Percentiles rank a stretch among this genome's conserved stretches.
Conservation (phyloP, 2,329 filamentous ascomycete genomes). For the Rachicladosporium sp. region DNA sequence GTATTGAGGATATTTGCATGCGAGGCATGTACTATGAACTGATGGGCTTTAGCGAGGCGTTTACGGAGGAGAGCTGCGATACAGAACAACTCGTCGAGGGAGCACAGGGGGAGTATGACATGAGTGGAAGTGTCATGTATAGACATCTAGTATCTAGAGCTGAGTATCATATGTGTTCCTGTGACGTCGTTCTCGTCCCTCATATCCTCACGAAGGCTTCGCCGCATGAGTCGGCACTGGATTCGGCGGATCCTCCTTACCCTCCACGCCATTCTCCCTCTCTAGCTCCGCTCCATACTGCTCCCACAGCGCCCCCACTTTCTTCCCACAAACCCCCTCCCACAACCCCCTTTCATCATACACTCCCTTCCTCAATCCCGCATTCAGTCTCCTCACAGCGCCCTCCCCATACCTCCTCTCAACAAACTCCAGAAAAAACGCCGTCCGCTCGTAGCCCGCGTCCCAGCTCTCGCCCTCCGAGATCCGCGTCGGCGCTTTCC, state of each 20-base stretch:
- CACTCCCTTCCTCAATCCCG: constrained; percentile 47
- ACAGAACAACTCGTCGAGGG: too few species aligned
- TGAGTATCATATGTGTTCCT: too few species aligned
- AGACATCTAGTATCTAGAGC: too few species aligned
- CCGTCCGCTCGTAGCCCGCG: constrained; percentile 78
- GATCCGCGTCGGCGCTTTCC: constrained; percentile 43
- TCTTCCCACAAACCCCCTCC: constrained; percentile 25
- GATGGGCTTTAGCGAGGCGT: too few species aligned
- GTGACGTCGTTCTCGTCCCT: too few species aligned
- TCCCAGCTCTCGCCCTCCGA: constrained; percentile 56
- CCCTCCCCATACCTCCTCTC: constrained; percentile 49
- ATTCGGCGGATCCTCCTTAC: background rate
- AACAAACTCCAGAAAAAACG: constrained; percentile 79
- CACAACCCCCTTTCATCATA: constrained; percentile 42
- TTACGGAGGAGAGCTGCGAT: too few species aligned
- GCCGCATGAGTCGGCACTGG: constrained; percentile 3
- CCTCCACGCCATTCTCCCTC: background rate
- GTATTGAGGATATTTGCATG: too few species aligned
- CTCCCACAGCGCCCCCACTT: constrained; percentile 59
- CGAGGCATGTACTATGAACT: too few species aligned
- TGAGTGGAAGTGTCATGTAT: too few species aligned
- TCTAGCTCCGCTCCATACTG: constrained; percentile 51
- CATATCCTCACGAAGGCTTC: background rate
- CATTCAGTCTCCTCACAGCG: constrained; percentile 48
- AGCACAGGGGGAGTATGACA: too few species aligned